A percentile compares a stretch with the other conserved stretches of the same genome.
These are phyloP conservation scores for Aureobasidium sp. DNA, from an alignment of 2,329 filamentous ascomycete species.

Conservation along the genomic window DNA sequence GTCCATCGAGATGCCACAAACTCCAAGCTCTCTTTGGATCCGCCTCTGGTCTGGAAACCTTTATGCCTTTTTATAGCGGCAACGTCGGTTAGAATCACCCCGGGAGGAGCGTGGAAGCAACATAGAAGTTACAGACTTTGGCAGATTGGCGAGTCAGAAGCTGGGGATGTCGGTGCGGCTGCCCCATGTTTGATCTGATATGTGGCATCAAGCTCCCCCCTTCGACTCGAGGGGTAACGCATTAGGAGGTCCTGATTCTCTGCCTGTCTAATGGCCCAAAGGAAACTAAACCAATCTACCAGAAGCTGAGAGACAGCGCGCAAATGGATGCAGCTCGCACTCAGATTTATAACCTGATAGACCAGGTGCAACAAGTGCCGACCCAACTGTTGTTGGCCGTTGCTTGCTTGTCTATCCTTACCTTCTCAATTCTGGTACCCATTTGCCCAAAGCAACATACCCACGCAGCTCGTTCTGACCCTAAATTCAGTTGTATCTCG, in stretches of 20 bases:
- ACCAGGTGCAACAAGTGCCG: slow-evolving; percentile 3
- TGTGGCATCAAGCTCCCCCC: slow-evolving; percentile 1
- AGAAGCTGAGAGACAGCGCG: slow-evolving; percentile 3
- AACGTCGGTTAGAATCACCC: not conserved
- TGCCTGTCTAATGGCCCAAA: not conserved
- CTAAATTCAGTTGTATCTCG: slow-evolving; percentile 19
- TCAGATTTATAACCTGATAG: not conserved
- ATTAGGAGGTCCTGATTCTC: not conserved
- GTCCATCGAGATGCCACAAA: not conserved
- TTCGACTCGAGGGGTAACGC: slow-evolving; percentile 4
- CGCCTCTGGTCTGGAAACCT: not conserved
- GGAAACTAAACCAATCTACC: not conserved
- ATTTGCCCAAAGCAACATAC: not conserved
- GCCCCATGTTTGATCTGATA: not conserved
- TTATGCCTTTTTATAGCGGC: not conserved
- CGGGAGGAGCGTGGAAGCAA: not conserved
- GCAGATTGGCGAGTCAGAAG: not conserved
- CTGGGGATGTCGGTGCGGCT: not conserved
- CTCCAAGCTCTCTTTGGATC: not conserved
- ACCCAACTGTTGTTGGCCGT: not conserved
- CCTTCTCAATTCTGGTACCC: slow-evolving; percentile 20
- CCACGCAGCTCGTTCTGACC: not conserved
- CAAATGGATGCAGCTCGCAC: not conserved
- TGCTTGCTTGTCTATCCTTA: slow-evolving; percentile 16
- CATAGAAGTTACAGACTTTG: no score